These are phyloP conservation scores for Daldinia eschscholtzii DNA, from an alignment of 2,329 filamentous ascomycete genomes.

Conservation along the genomic window DNA sequence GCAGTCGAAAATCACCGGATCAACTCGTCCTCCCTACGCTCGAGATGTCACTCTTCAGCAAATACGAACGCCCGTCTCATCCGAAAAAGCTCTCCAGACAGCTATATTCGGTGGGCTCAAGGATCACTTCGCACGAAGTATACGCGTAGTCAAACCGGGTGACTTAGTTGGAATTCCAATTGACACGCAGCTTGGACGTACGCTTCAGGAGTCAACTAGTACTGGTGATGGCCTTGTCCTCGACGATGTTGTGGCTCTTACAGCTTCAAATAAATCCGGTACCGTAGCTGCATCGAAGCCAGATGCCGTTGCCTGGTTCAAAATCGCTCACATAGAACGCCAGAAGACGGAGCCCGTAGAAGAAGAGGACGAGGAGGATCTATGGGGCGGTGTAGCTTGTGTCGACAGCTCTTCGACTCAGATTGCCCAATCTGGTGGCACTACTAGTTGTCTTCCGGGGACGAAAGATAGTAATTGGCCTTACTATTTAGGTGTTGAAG, in stretches of 20 bases:
- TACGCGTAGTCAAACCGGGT: conserved; percentile 84
- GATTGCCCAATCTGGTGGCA: conserved; percentile 91
- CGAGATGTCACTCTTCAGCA: conserved; percentile 89
- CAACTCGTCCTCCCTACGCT: conserved; percentile 69
- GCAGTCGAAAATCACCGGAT: conserved; percentile 67
- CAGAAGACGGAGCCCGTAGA: conserved; percentile 64
- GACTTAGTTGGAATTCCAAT: conserved; percentile 91
- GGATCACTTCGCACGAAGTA: conserved; percentile 85
- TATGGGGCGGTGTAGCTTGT: conserved; percentile 87
- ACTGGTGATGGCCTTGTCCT: conserved; percentile 72
- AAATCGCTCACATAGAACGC: conserved; percentile 79
- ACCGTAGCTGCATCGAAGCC: conserved; percentile 53
- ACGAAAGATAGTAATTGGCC: conserved; percentile 84
- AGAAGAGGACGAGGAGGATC: conserved; percentile 73
- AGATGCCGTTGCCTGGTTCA: conserved; percentile 89
- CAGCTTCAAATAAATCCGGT: conserved; percentile 59
- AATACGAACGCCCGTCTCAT: conserved; percentile 88
- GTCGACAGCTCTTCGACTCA: conserved; percentile 89
- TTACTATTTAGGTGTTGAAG: conserved; percentile 86
- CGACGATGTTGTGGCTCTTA: conserved; percentile 75
- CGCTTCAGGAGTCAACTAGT: conserved; percentile 78
- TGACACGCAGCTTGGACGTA: conserved; percentile 85
- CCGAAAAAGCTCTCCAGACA: conserved; percentile 85
- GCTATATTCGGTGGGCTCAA: conserved; percentile 89
- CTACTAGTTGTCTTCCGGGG: conserved; percentile 83